Percentiles rank a stretch among this genome's conserved stretches.
phyloP scores from a whole-genome alignment of 2,329 filamentous ascomycete genomes.

The Ophiostoma montium region DNA sequence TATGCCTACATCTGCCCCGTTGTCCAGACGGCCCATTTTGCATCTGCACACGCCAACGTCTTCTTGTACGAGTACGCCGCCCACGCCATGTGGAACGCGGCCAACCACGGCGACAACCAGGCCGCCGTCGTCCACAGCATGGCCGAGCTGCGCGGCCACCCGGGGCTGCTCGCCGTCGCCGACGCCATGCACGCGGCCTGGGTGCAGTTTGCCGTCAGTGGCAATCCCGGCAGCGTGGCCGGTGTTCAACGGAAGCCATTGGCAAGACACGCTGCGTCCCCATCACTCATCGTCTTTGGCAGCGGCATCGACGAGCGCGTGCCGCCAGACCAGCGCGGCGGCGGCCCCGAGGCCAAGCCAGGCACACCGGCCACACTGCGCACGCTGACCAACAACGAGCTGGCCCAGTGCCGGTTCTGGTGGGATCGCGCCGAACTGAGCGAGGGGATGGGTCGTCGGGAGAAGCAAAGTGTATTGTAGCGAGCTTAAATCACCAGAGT shows the following conservation, averaged over 20 bases:
- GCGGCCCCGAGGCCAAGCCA: constrained; percentile 18
- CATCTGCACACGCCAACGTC: constrained; percentile 20
- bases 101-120: constrained; percentile 35
- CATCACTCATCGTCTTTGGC: constrained; percentile 35
- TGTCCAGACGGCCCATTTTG: constrained; percentile 40
- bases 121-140: constrained; percentile 30
- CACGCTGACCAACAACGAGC: constrained; percentile 28
- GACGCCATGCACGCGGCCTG: constrained; percentile 30
- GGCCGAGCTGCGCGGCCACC: constrained; percentile 17
- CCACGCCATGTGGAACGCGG: constrained; percentile 21
- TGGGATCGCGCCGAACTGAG: constrained; percentile 37
- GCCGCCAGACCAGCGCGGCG: constrained; percentile 6
- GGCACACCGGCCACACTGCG: constrained; percentile 31
- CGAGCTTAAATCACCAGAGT: too few relatives aligned
- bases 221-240: constrained; percentile 8
- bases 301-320: constrained; percentile 42
- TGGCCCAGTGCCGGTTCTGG: constrained; percentile 44
- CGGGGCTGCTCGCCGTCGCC: constrained; percentile 25
- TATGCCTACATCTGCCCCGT: constrained; percentile 53
- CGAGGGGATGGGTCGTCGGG: constrained; percentile 24
- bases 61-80: constrained; percentile 49
- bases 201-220: constrained; percentile 21
- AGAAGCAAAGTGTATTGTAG: too few relatives aligned
- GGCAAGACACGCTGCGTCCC: constrained; percentile 23
- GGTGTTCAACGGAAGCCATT: constrained; percentile 27